Conservation (phyloP, 2,329 filamentous ascomycete genomes). For the Botrytis medusae region DNA sequence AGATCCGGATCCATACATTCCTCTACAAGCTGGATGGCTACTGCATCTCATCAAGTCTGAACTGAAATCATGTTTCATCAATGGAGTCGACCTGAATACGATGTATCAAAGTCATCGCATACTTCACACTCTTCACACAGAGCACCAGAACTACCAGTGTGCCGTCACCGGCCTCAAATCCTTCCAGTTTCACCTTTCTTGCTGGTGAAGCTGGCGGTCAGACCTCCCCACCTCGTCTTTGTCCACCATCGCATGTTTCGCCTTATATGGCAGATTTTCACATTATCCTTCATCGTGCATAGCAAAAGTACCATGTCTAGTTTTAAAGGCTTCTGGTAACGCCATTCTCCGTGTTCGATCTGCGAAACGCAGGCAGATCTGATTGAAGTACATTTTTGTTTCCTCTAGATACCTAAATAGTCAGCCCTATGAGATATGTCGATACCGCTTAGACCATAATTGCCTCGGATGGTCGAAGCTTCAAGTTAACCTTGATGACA, state of each 20-base stretch:
- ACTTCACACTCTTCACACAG: background rate
- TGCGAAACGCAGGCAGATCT: background rate
- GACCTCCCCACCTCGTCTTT: background rate
- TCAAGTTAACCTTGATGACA: too few relatives aligned
- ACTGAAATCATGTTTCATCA: background rate
- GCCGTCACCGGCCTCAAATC: background rate
- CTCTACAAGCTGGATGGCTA: background rate
- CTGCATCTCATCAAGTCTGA: background rate
- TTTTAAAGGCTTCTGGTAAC: too few relatives aligned
- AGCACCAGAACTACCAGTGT: background rate
- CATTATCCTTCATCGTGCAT: background rate
- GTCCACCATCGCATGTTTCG: background rate
- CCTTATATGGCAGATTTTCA: background rate
- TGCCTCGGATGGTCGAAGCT: background rate
- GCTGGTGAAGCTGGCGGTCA: background rate
- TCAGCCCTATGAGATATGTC: background rate
- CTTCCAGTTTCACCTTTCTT: conserved; percentile 3
- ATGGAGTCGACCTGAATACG: background rate
- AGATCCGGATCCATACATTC: background rate
- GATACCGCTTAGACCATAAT: background rate
- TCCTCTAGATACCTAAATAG: background rate
- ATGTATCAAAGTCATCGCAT: background rate
- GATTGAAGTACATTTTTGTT: background rate
- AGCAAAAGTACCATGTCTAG: background rate
- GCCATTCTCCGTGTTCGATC: background rate